Evolutionary conservation across 2,329 filamentous ascomycete species (phyloP).

Genomic region (Sporothrix pallida): DNA sequence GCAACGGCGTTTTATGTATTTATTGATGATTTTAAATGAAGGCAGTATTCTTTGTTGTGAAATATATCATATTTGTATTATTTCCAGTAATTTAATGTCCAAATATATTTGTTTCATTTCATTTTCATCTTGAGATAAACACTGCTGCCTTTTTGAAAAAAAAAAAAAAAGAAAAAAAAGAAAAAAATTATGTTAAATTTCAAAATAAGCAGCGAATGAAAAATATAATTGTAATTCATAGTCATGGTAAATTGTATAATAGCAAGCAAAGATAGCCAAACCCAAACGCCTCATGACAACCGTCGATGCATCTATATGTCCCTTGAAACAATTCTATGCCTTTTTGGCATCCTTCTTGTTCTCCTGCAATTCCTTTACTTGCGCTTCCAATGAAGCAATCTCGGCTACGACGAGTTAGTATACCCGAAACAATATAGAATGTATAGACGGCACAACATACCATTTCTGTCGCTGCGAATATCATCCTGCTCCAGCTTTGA

Average conservation of each 20-base stretch:
- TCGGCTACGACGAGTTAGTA: conserved; percentile 35
- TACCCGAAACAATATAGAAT: background rate
- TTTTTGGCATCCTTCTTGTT: conserved; percentile 37
- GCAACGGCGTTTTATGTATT: conserved; percentile 8
- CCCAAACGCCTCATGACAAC: conserved; percentile 18
- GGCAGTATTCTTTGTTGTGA: background rate
- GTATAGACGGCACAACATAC: conserved; percentile 48
- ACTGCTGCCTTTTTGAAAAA: no score
- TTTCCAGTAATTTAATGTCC: no score
- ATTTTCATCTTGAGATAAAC: no score
- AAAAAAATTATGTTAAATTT: no score
- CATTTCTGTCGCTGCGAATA: conserved; percentile 62
- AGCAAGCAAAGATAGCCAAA: background rate
- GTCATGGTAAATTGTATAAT: background rate
- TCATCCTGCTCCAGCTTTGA: conserved; percentile 75
- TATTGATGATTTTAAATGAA: background rate
- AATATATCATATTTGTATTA: background rate
- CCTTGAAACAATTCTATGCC: background rate
- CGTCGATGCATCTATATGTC: background rate
- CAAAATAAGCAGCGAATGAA: no score
- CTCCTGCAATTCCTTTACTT: conserved; percentile 47
- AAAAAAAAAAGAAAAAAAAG: no score
- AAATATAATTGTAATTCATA: no score
- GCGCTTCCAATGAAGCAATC: conserved; percentile 48
- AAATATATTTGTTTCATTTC: no score